Base-by-base conservation (phyloP, 148 eudicot species). In the Persicaria tinctoria region DNA sequence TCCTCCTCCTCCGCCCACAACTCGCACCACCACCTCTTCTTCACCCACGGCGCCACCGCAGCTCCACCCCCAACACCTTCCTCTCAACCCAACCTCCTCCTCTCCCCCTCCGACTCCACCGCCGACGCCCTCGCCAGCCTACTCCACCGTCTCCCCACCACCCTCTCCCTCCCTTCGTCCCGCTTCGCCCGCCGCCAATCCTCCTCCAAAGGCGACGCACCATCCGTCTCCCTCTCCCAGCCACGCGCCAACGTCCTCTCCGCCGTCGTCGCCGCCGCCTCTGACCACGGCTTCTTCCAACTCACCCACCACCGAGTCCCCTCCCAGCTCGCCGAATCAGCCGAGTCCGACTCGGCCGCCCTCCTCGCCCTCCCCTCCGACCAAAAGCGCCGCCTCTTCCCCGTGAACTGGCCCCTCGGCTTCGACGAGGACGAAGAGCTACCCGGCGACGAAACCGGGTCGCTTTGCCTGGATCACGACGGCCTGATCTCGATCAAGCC, bases 21-120 rank as follows among this genome's bases (percentile, higher is more conserved):
- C 3, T 78, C 75, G 27, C 79, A 72, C 68, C 81, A 73, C 78
- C 89, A 70, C 80, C 76, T 77, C n/a, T 73, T 74, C 20, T 60
- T 72, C 79, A 78, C 74, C 3, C 76, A 86, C 82, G 77, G 71
- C 51, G 9, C 88, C 82, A 85, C 93, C 73, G 69, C 91, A 23
- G 92, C 97, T 17, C 97, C 97, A 1, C 97, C 97, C 3, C 93
- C 97, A 46, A 85, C 97, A 0, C 93, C 97, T 0, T 85, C 93
- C 2, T 18, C 90, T 5, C 87, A 81, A 13, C 55, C 92, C 66
- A 32, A 48, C 74, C 56, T 54, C 75, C 50, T n/a, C 74, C 63
- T 8, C 45, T 70, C 77, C 75, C 51, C 78, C 48, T 77, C 86
- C 10, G 79, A 74, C 51, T 68, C 86, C 79, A 11, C 83, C 48